Evolutionary conservation across 2,329 filamentous ascomycete genomes (phyloP), one percentile per base, ranked within the genome.

Genomic region (Hypoxylon sp.): DNA sequence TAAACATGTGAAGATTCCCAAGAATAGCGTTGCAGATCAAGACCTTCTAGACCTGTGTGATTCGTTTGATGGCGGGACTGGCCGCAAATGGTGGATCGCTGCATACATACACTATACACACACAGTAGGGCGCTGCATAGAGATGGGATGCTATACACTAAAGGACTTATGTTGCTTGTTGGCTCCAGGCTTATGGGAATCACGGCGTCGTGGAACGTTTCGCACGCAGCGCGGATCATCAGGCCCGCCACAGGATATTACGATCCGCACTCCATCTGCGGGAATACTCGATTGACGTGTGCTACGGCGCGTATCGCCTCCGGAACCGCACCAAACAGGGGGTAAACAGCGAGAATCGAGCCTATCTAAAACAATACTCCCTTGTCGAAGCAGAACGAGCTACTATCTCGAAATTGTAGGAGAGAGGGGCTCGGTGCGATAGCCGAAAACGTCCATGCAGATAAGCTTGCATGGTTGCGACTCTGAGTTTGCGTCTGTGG

Each of bases 401-500:
- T 59, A 57, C 22, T 19, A 35, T 39, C 37, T 58, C n/a, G 39
- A 42, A 50, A 29, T 39, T 54, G 50, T 47, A 58, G 44, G 52
- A 59, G 33, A 48, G 50, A 54, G 57, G 33, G 51, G 58, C 44
- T 19, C 42, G 65, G 37, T 54, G 64, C 71, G 66, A 68, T 70
- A 73, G 60, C 64, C 67, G 65, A 72, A 69, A 52, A 66, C 62
- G 62, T 63, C 59, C 58, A 70, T 72, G 71, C 69, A 73, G 71
- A 69, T 72, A 72, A 71, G 53, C 69, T 39, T 67, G 69, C 69
- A 71, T 70, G 39, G 29, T 44, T 69, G 57, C 44, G 22, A 67
- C 66, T 57, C 31, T 51, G 14, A 44, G 31, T 63, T 53, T 71
- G 63, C 10, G 39, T 60, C 54, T 69, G 31, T 67, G 58, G 24